Evolutionary conservation across 192 early-diverging fungal species (phyloP).

Genomic region (Backusella psychrophila): DNA sequence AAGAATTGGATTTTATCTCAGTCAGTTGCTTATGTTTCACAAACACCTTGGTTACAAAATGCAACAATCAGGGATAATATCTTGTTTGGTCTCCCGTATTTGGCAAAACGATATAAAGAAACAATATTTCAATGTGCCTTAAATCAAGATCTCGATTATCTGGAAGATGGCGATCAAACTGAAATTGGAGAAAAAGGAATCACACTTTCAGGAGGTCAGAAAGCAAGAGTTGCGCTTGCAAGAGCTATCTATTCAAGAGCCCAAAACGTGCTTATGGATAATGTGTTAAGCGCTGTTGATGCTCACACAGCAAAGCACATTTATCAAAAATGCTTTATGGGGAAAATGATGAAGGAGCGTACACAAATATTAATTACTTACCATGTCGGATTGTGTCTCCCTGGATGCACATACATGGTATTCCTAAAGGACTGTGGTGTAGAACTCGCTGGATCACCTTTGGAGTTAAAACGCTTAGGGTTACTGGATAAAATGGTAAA

Average conservation of each 20-base stretch:
- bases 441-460: constrained; percentile 24
- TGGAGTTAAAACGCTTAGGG: constrained; percentile 13
- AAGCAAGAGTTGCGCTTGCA: constrained; percentile 84
- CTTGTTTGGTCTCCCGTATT: constrained; percentile 42
- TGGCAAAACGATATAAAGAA: constrained; percentile 23
- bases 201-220: constrained; percentile 85
- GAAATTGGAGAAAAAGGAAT: constrained; percentile 84
- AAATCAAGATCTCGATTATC: constrained; percentile 69
- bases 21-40: constrained; percentile 77
- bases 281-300: constrained; percentile 90
- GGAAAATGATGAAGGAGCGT: constrained; percentile 68
- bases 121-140: constrained; percentile 69
- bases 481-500: constrained; percentile 26
- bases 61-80: constrained; percentile 75
- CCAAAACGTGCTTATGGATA: constrained; percentile 74
- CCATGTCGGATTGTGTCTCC: constrained; percentile 62
- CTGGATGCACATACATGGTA: constrained; percentile 52
- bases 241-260: constrained; percentile 78
- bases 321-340: constrained; percentile 70
- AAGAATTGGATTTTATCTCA: constrained; percentile 32
- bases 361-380: constrained; percentile 89
- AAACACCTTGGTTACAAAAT: constrained; percentile 67
- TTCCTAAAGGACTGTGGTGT: constrained; percentile 45
- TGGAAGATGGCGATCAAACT: constrained; percentile 83
- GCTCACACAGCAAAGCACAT: constrained; percentile 76